phyloP scores from a whole-genome alignment of 1,284 basidiomycete species.

The Ustilago vetiveriae region DNA sequence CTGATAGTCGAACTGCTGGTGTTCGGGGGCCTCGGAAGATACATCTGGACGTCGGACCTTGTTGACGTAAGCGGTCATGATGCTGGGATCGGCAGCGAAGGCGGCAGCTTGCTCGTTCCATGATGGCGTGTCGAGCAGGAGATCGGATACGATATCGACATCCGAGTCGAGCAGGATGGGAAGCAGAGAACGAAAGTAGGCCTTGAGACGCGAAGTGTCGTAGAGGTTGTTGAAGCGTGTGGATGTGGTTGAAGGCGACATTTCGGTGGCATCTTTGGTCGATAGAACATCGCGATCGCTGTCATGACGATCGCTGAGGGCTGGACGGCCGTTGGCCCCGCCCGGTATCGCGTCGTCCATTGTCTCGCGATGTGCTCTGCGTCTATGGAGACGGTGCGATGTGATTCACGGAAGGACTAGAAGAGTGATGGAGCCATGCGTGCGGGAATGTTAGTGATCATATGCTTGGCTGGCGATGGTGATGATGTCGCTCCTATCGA shows the following conservation, averaged over 20 bases:
- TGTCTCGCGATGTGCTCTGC: not conserved
- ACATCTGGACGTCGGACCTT: conserved; percentile 50
- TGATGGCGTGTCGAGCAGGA: conserved; percentile 37
- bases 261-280: conserved; percentile 17
- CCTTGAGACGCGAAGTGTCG: conserved; percentile 28
- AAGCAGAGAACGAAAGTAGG: conserved; percentile 46
- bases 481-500: no score
- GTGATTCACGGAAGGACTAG: no score
- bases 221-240: conserved; percentile 27
- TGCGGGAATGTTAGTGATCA: no score
- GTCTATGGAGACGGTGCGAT: no score
- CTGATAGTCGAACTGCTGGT: conserved; percentile 70
- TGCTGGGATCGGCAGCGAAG: conserved; percentile 52
- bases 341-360: conserved; percentile 25
- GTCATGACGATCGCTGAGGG: conserved; percentile 9
- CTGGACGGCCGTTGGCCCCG: conserved; percentile 17
- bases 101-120: conserved; percentile 47
- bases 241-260: conserved; percentile 30
- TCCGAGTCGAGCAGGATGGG: conserved; percentile 48
- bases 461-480: no score
- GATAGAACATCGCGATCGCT: conserved; percentile 16
- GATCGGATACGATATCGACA: conserved; percentile 24
- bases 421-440: not conserved
- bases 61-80: conserved; percentile 55
- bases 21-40: conserved; percentile 28